phyloP scores from a whole-genome alignment of 1,139 yeast genomes.

The Spencermartinsiella ligniputridi region DNA sequence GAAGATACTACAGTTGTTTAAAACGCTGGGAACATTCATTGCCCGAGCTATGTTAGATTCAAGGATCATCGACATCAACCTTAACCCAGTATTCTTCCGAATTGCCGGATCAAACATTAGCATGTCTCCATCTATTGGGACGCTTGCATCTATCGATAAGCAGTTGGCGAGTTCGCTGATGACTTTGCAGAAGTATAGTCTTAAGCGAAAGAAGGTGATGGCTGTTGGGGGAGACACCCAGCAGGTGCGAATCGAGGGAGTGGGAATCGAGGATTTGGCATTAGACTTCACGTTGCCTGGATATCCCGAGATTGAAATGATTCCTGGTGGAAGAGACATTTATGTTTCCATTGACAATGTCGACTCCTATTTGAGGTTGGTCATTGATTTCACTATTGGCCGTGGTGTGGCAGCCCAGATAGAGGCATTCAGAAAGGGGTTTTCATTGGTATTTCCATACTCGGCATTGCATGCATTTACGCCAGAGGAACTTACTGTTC shows the following conservation, averaged over 20 bases:
- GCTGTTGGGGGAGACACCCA: slow-evolving; percentile 17
- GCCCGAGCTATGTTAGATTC: slow-evolving; percentile 87
- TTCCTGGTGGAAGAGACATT: slow-evolving; percentile 50
- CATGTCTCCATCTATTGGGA: slow-evolving; percentile 36
- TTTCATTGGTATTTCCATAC: slow-evolving; percentile 79
- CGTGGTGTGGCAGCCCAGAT: slow-evolving; percentile 64
- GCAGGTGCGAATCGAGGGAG: slow-evolving; percentile 38
- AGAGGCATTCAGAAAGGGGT: slow-evolving; percentile 71
- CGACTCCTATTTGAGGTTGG: slow-evolving; percentile 51
- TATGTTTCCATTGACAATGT: slow-evolving; percentile 53
- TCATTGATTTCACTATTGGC: slow-evolving; percentile 59
- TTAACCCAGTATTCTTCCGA: slow-evolving; percentile 65
- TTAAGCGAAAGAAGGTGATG: slow-evolving; percentile 25
- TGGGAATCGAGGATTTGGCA: slow-evolving; percentile 49
- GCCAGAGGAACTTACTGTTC: slow-evolving; percentile 62
- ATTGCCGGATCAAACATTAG: slow-evolving; percentile 19
- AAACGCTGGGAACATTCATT: slow-evolving; percentile 71
- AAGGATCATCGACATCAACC: slow-evolving; percentile 75
- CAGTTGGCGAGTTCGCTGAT: slow-evolving; percentile 58
- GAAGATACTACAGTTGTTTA: slow-evolving; percentile 52
- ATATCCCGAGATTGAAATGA: slow-evolving; percentile 53
- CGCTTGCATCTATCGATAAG: slow-evolving; percentile 50
- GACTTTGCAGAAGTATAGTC: slow-evolving; percentile 45
- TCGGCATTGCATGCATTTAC: slow-evolving; percentile 66
- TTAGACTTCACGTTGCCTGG: slow-evolving; percentile 79